Evolutionary conservation across 352 stramenopile species (phyloP), one percentile per base, ranked within the genome.

Genomic region (Phytophthora pluvialis): DNA sequence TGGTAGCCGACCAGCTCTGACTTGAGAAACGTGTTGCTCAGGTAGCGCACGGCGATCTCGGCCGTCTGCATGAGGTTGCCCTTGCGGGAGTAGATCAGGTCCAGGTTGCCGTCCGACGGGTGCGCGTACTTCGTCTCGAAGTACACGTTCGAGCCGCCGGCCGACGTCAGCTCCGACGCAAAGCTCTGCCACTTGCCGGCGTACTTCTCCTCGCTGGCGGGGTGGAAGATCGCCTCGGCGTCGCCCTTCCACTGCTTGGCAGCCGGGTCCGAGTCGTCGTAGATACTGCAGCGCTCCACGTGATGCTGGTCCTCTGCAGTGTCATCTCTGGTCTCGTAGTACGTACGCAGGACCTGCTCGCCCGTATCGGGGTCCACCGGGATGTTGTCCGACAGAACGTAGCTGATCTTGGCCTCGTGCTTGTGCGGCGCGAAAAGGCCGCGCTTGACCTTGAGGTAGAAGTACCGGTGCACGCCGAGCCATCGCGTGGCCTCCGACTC

Each of bases 121-220:
- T 94, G 86, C 28, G 81, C 79, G 46, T 87, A 94, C 70, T 89
- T 83, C 25, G 81, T 86, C 71, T 94, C 85, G 54, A 91, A 90
- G 71, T 91, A 91, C 46, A 92, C 81, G 53, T 94, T 92, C 7
- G 83, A 91, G 10, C 75, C 86, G 18, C 81, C 86, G 28, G 85
- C 71, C 0, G 81, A 87, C 10, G 70, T 76, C 64, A 89, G 79
- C 60, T 83, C 59, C 9, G 72, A 74, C 13, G 70, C 55, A 46
- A 92, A 80, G 16, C 53, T 73, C 10, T 73, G 72, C 83, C 82
- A 93, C 47, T 80, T 59, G 15, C 65, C 81, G 2, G 43, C 73
- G 50, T 85, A 92, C 42, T 81, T 82, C n/a, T 78, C 78, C 35
- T 88, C 83, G 29, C 73, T 80, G 18, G 81, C 79, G 13, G 83